Evolutionary conservation across 2,329 filamentous ascomycete species (phyloP).

Genomic region (Diaporthe citri): DNA sequence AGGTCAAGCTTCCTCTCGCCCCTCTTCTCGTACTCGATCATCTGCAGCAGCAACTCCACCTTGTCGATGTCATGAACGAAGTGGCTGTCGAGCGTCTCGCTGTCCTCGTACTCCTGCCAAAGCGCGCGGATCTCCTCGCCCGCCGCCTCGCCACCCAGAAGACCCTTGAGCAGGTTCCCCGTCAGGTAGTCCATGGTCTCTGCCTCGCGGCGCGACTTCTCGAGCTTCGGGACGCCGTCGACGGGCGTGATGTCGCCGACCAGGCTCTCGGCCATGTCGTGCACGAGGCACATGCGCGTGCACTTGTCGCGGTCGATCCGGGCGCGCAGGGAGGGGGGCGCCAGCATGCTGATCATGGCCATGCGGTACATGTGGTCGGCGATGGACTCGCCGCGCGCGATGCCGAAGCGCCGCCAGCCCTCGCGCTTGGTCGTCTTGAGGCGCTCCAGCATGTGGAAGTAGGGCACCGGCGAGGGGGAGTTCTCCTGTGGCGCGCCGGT

Average conservation of each 20-base stretch:
- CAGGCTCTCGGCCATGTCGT: slow-evolving; percentile 96
- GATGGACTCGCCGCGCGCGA: slow-evolving; percentile 86
- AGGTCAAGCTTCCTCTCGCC: slow-evolving; percentile 77
- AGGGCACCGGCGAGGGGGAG: slow-evolving; percentile 82
- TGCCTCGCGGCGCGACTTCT: slow-evolving; percentile 90
- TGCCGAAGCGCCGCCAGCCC: slow-evolving; percentile 92
- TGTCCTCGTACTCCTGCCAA: slow-evolving; percentile 97
- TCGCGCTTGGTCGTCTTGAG: slow-evolving; percentile 97
- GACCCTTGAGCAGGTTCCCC: slow-evolving; percentile 76
- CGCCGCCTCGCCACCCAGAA: slow-evolving; percentile 74
- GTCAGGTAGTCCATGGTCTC: slow-evolving; percentile 94
- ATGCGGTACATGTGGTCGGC: slow-evolving; percentile 99
- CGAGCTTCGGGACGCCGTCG: slow-evolving; percentile 84
- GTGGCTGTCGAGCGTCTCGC: slow-evolving; percentile 82
- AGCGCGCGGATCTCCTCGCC: slow-evolving; percentile 80
- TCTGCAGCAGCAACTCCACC: slow-evolving; percentile 93
- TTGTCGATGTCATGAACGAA: slow-evolving; percentile 99
- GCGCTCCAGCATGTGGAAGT: slow-evolving; percentile 94
- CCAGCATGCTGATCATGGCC: slow-evolving; percentile 95
- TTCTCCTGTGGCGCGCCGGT: slow-evolving; percentile 69
- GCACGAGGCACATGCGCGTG: slow-evolving; percentile 94
- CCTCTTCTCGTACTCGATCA: slow-evolving; percentile 93
- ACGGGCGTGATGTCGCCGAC: slow-evolving; percentile 98
- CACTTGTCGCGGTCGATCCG: slow-evolving; percentile 84
- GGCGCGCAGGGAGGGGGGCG: slow-evolving; percentile 78